Evolutionary conservation across 441 rosid species (phyloP), one percentile per base, ranked within the genome.

Genomic region (Euphorbia celastroides): DNA sequence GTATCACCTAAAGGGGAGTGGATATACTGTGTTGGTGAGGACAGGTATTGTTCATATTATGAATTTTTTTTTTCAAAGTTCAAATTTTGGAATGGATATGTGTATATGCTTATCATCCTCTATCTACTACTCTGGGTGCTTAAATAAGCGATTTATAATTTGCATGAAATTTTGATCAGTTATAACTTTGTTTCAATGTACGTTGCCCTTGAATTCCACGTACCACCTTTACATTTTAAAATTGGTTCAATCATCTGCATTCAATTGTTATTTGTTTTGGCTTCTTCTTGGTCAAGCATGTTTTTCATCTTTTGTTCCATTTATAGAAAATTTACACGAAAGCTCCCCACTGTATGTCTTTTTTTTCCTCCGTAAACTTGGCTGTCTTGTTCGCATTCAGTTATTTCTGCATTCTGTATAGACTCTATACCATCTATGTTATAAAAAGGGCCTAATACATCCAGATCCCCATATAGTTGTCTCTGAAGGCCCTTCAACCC

Each of bases 1-100:
- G 73, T 89, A 68, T 87, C 96, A n/a, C 93, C 96, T 1, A 89
- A 89, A 80, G 98, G 97, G 32, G 98, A 90, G 79, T 92, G 98
- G 99, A 87, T 92, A 71, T 92, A 95, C 73, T 90, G 96, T 80
- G 80, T 90, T 10, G 99, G 97, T 62, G 99, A 92, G 86, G 98
- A 92, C 86, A 86, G 84, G 96, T 87, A 77, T 70, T 51, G 11
- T 34, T 69, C 14, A 20, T 58, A 14, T 3, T 68, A 60, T 60
- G 68, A 26, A 9, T 30, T 56, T 57, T 64, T 51, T 31, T 32
- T 13, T 23, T 41, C 30, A 12, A 3, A 73, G 14, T 20, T 55
- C 52, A 32, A 20, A 27, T 34, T 46, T 25, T 51, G 55, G 48
- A 20, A 64, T 30, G 27, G 27, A 10, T 50, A 28, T 44, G 12